Evolutionary conservation across 139 green algal genomes (phyloP), one percentile per base, ranked within the genome.

Genomic region (Chlorella ohadii): DNA sequence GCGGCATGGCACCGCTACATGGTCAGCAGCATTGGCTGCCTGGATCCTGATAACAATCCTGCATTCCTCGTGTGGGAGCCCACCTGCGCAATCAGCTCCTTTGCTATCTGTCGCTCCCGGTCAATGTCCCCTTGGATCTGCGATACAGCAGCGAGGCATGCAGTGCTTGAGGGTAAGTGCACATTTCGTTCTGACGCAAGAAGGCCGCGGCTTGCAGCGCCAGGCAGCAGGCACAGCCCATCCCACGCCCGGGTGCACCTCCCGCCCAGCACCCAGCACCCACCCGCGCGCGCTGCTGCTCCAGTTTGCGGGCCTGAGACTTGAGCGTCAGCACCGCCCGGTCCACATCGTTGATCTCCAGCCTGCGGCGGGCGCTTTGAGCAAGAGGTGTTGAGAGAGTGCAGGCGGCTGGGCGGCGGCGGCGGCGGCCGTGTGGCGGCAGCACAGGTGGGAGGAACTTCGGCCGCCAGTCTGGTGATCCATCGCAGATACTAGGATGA

Each of bases 261-360:
- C 1, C 44, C 13, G 55, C 34, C 33, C 11, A 11, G 1, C 2
- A 15, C 65, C n/a, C 65, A 36, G 55, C 38, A 61, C 76, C 11
- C 76, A 92, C 89, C 76, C 89, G 81, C 63, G 55, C 85, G 1
- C 84, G 70, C 44, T 93, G 81, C 25, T 90, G 90, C 27, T 91
- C 88, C n/a, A 97, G 75, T 81, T 96, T 94, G 33, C 90, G 91
- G 7, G 90, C 82, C 70, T 97, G 94, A 3, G 91, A 91, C 76
- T 96, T 97, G 4, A 97, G 87, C 11, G 86, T 88, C 47, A 97
- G 87, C 27, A 97, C 88, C 0, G 94, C 92, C 13, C 87, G 85
- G 78, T 97, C 94, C 12, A 76, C 81, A 3, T 97, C 93, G 56
- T 91, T 96, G 63, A 97, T 94, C 36, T 87, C 72, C 65, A 76